A percentile compares a stretch with the other conserved stretches of the same genome.
Conservation (phyloP, 2,329 filamentous ascomycete genomes). For the Colletotrichum karsti region DNA sequence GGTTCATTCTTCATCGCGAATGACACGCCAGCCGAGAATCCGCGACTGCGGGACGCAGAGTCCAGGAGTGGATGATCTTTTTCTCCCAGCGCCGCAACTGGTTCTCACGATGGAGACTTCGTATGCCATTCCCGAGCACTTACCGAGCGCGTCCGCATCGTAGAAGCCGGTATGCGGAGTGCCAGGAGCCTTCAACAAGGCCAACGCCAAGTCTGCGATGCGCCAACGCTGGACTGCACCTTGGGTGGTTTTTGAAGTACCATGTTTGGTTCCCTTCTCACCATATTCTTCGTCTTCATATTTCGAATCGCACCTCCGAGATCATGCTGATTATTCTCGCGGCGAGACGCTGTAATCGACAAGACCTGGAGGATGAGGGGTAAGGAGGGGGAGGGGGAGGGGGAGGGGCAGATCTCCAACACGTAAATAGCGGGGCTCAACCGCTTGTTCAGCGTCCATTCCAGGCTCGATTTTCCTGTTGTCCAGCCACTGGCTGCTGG, state of each 20-base stretch:
- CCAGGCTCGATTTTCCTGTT: neutral
- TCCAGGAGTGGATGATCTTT: neutral
- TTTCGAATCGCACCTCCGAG: neutral
- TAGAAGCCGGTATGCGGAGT: constrained; percentile 16
- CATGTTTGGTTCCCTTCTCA: too few species aligned
- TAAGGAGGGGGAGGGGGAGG: constrained; percentile 12
- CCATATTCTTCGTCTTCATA: too few species aligned
- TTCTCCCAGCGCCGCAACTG: neutral
- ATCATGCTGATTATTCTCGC: neutral
- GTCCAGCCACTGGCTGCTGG: neutral
- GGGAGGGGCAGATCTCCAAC: constrained; percentile 12
- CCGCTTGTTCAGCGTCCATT: neutral
- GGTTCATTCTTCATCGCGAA: neutral
- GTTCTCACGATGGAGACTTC: neutral
- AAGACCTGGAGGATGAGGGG: constrained; percentile 6
- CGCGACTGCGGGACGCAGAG: neutral
- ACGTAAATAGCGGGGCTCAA: neutral
- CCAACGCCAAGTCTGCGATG: too few species aligned
- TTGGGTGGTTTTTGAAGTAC: too few species aligned
- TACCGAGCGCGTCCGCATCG: constrained; percentile 13
- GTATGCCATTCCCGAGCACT: neutral
- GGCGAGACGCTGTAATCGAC: constrained; percentile 1
- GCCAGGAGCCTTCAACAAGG: neutral
- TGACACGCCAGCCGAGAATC: neutral
- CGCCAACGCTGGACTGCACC: too few species aligned